Evolutionary conservation across 306 rosid genomes (phyloP).

Genomic region (Dryas alaskensis): DNA sequence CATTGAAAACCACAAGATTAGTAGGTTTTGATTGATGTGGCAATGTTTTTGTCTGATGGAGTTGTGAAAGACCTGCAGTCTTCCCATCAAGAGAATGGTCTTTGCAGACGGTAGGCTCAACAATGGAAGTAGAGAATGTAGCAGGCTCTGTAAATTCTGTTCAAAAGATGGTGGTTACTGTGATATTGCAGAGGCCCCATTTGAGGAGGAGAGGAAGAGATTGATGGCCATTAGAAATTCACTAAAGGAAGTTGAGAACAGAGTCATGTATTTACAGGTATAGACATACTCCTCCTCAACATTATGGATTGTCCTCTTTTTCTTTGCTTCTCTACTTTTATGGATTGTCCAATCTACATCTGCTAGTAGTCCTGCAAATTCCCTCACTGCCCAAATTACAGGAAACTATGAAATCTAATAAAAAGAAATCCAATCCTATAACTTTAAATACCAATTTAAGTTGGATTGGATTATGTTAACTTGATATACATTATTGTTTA

Average conservation of each 20-base stretch:
- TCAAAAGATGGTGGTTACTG: constrained; percentile 24
- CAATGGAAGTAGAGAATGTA: constrained; percentile 11
- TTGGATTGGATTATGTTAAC: too few species aligned
- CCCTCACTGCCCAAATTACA: neutral
- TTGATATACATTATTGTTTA: too few species aligned
- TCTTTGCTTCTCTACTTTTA: neutral
- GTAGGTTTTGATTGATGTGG: constrained; percentile 7
- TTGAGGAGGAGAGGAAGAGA: constrained; percentile 27
- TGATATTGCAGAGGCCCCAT: constrained; percentile 27
- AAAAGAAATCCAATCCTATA: too few species aligned
- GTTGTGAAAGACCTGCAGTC: constrained; percentile 12
- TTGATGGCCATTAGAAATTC: constrained; percentile 32
- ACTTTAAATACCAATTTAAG: too few species aligned
- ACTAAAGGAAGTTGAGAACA: constrained; percentile 29
- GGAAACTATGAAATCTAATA: neutral
- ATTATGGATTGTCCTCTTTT: neutral
- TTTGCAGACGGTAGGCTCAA: constrained; percentile 25
- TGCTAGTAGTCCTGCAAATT: neutral
- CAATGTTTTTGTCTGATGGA: constrained; percentile 13
- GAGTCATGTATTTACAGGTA: constrained; percentile 32
- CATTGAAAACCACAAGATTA: neutral
- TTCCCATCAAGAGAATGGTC: constrained; percentile 19
- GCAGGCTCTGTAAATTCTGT: constrained; percentile 29
- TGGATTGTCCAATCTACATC: neutral
- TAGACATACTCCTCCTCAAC: neutral